Percentiles rank a stretch among this genome's conserved stretches.
phyloP scores from a whole-genome alignment of 192 early-diverging fungal genomes.

The Backusella sp. region DNA sequence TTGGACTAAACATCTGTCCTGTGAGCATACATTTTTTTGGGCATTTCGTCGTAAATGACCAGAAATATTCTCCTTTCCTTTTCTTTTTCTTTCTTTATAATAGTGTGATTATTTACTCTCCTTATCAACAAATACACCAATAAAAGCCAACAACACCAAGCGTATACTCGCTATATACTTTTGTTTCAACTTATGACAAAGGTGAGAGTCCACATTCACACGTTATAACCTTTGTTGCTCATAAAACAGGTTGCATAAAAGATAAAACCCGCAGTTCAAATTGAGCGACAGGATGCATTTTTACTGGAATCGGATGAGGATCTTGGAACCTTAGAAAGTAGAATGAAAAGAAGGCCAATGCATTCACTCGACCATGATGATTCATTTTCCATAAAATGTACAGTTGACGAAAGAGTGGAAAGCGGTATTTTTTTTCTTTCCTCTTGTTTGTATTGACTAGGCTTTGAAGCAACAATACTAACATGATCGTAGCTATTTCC shows the following conservation, averaged over 20 bases:
- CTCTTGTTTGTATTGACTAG: not conserved
- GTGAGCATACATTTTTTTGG: no score
- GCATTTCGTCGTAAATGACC: no score
- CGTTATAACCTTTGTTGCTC: not conserved
- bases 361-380: not conserved
- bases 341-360: not conserved
- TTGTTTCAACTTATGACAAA: not conserved
- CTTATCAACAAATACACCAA: no score
- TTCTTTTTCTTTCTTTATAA: no score
- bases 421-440: not conserved
- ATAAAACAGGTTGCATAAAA: not conserved
- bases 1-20: no score
- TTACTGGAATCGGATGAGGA: conserved; percentile 2
- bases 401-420: not conserved
- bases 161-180: no score
- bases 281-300: not conserved
- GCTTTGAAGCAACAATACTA: not conserved
- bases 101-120: no score
- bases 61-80: no score
- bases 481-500: not conserved
- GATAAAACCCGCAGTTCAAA: not conserved
- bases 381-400: conserved; percentile 1
- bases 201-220: not conserved
- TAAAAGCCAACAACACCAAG: no score
- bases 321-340: not conserved